These are phyloP conservation scores for Pseudocercospora ulei DNA, from an alignment of 2,329 filamentous ascomycete genomes.

Conservation along the genomic window DNA sequence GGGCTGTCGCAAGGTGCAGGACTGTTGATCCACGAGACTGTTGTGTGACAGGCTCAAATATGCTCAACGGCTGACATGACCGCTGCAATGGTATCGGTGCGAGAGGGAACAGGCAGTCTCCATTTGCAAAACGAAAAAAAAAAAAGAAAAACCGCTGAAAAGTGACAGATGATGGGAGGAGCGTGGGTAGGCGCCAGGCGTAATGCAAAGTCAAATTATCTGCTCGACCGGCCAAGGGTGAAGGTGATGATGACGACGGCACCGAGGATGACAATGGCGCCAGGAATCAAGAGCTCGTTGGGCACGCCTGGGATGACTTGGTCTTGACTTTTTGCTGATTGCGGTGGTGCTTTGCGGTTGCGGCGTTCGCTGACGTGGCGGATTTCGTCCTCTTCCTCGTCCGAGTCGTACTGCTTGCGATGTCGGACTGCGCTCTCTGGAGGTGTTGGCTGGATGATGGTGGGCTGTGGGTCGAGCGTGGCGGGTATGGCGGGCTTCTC, in stretches of 20 bases:
- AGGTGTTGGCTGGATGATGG: constrained; percentile 42
- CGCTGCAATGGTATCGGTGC: constrained; percentile 17
- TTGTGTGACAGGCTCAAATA: not conserved
- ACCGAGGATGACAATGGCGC: constrained; percentile 88
- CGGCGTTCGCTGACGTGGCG: constrained; percentile 31
- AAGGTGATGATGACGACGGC: constrained; percentile 92
- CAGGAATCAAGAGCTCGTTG: constrained; percentile 85
- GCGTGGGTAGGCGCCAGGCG: constrained; percentile 1
- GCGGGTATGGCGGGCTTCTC: constrained; percentile 70
- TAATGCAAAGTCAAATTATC: constrained; percentile 13
- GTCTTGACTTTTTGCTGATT: constrained; percentile 50
- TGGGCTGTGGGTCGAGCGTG: constrained; percentile 52
- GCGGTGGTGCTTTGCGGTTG: constrained; percentile 26
- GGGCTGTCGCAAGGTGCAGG: no score
- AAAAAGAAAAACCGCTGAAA: constrained; percentile 9
- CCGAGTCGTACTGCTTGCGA: constrained; percentile 42
- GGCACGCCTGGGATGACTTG: constrained; percentile 84
- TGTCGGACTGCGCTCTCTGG: constrained; percentile 43
- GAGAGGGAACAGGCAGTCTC: constrained; percentile 6
- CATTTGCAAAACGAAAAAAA: constrained; percentile 1
- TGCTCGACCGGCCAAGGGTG: constrained; percentile 48
- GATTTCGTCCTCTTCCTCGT: constrained; percentile 47
- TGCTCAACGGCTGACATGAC: constrained; percentile 2
- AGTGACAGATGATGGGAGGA: constrained; percentile 2
- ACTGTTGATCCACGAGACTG: not conserved